A percentile compares a stretch with the other conserved stretches of the same genome.
phyloP scores from a whole-genome alignment of 192 early-diverging fungal species.

The Pilaira anomala region DNA sequence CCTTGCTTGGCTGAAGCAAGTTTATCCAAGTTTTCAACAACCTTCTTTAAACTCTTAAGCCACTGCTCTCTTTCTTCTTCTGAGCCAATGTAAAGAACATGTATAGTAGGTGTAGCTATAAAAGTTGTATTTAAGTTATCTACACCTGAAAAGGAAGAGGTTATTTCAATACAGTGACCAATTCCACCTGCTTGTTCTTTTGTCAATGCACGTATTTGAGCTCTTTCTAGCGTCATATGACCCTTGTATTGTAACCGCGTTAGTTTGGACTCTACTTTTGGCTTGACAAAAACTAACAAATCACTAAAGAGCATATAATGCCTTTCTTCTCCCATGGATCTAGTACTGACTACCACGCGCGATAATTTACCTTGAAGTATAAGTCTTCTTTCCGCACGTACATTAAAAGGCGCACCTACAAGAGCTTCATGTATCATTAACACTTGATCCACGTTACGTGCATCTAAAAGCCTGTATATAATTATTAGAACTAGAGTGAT shows the following conservation, averaged over 20 bases:
- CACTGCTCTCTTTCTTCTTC: slow-evolving; percentile 24
- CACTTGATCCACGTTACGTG: slow-evolving; percentile 28
- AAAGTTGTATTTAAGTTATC: slow-evolving; percentile 24
- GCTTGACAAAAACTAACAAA: slow-evolving; percentile 20
- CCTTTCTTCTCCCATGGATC: slow-evolving; percentile 17
- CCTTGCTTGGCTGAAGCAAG: slow-evolving; percentile 2
- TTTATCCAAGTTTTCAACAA: slow-evolving; percentile 23
- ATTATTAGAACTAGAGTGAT: background rate
- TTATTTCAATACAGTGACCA: slow-evolving; percentile 25
- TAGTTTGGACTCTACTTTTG: slow-evolving; percentile 22
- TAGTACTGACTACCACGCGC: slow-evolving; percentile 12
- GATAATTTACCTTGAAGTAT: slow-evolving; percentile 25
- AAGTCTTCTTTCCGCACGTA: slow-evolving; percentile 25
- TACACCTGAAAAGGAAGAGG: slow-evolving; percentile 9
- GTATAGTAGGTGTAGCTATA: slow-evolving; percentile 10
- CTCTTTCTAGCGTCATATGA: slow-evolving; percentile 17
- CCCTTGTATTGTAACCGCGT: slow-evolving; percentile 28
- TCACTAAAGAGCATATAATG: slow-evolving; percentile 31
- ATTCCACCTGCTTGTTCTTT: slow-evolving; percentile 8
- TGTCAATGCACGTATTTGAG: slow-evolving; percentile 12
- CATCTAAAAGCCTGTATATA: slow-evolving; percentile 15
- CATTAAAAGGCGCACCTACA: slow-evolving; percentile 22
- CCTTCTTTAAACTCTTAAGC: slow-evolving; percentile 18
- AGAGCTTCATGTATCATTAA: slow-evolving; percentile 25
- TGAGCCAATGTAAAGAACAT: slow-evolving; percentile 16